These are phyloP conservation scores for Aegilops sharonensis DNA, from an alignment of 176 grass and related monocot species.

Conservation along the genomic window DNA sequence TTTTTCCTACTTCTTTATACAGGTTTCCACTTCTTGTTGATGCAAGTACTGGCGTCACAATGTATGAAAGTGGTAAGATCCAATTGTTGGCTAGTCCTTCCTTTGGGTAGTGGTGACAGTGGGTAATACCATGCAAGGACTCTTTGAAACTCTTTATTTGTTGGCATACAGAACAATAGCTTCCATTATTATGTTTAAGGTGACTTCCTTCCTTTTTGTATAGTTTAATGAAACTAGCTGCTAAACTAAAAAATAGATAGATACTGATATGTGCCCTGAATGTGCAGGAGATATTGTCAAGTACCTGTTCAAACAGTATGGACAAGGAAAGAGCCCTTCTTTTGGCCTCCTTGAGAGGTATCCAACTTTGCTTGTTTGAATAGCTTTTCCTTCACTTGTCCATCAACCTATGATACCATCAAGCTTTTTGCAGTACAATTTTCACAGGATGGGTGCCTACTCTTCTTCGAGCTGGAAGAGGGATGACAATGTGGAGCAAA, in stretches of 20 bases:
- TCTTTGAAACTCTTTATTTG: slow-evolving; percentile 7
- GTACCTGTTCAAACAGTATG: slow-evolving; percentile 76
- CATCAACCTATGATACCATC: neutral
- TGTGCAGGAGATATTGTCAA: slow-evolving; percentile 88
- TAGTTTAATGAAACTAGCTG: neutral
- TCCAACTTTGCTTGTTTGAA: slow-evolving; percentile 23
- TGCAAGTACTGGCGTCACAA: slow-evolving; percentile 62
- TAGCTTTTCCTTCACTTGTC: neutral
- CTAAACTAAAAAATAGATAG: neutral
- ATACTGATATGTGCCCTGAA: slow-evolving; percentile 19
- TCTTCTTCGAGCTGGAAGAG: slow-evolving; percentile 83
- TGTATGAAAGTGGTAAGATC: slow-evolving; percentile 97
- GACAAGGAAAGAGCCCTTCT: slow-evolving; percentile 68
- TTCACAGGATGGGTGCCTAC: slow-evolving; percentile 94
- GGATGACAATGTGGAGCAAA: slow-evolving; percentile 85
- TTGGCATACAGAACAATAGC: neutral
- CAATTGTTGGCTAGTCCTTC: neutral
- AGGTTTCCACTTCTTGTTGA: slow-evolving; percentile 97
- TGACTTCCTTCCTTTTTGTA: neutral
- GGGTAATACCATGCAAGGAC: neutral
- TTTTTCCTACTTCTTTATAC: neutral
- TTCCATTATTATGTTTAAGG: neutral
- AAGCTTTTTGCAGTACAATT: slow-evolving; percentile 56
- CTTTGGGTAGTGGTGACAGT: neutral
- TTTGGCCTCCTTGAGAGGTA: slow-evolving; percentile 96